Evolutionary conservation across 352 stramenopile genomes (phyloP), one percentile per base, ranked within the genome.

Genomic region (Pythium inflatum): DNA sequence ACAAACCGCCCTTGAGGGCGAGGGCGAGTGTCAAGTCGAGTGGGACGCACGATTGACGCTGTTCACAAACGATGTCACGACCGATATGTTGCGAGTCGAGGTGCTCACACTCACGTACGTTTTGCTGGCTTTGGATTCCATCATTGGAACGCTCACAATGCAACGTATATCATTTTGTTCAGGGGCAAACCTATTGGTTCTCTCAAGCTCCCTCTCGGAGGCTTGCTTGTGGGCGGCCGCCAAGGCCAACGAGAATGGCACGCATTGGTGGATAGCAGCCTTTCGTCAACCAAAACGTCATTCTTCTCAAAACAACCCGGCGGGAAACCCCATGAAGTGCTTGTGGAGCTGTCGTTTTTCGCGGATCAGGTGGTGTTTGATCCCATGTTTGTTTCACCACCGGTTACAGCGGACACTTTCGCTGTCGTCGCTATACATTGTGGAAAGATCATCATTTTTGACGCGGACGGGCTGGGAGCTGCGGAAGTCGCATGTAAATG

Each of bases 11-110:
- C 58, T 62, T 3, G 50, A 66, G 3, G 25, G 45, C 8, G 59
- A 38, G 20, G 60, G 14, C 31, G 66, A 65, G 28, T 62, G 24
- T 27, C 30, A 68, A 38, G 56, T 64, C 20, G 25, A 71, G 4
- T 88, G 76, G 76, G 78, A 88, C 55, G 43, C 53, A 16, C 71
- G 79, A 34, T 13, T 79, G 30, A 85, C 80, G 3, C 45, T 88
- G 9, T 88, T 77, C 62, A 77, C 76, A 12, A 46, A 40, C n/a
- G 68, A 85, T 38, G 59, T 82, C n/a, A 54, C 38, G 0, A 67
- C 41, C 2, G 78, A 85, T 6, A 55, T 85, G 18, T 62, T 85
- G 18, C 75, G 75, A n/a, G 31, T 71, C 7, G 78, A 85, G 27
- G 25, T 84, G 2, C 41, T 80, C n/a, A 80, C 74, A 2, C 36